Percentiles rank a stretch among this genome's conserved stretches.
These are phyloP conservation scores for Phytophthora litchii DNA, from an alignment of 352 stramenopile genomes.

Conservation along the genomic window DNA sequence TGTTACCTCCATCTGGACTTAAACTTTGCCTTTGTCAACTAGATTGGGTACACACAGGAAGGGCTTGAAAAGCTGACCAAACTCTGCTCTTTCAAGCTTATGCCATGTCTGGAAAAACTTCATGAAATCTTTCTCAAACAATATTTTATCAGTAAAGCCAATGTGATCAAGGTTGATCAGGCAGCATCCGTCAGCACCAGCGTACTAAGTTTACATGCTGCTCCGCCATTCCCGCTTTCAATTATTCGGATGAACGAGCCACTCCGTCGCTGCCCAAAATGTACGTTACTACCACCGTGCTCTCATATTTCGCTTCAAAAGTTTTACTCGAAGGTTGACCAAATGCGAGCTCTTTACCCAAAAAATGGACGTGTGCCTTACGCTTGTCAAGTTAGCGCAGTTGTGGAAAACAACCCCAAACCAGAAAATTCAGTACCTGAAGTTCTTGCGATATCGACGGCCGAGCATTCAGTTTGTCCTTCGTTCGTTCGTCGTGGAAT, in stretches of 20 bases:
- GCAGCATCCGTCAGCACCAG: not conserved
- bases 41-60: slow-evolving; percentile 71
- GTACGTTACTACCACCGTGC: slow-evolving; percentile 71
- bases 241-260: slow-evolving; percentile 65
- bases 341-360: slow-evolving; percentile 55
- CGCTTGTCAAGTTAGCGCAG: not conserved
- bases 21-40: not conserved
- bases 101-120: slow-evolving; percentile 47
- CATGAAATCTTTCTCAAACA: slow-evolving; percentile 54
- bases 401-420: not conserved
- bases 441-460: not conserved
- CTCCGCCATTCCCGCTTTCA: slow-evolving; percentile 55
- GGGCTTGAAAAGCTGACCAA: slow-evolving; percentile 57
- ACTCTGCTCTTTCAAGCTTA: slow-evolving; percentile 41
- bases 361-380: slow-evolving; percentile 15
- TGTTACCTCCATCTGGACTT: not conserved
- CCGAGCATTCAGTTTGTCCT: slow-evolving; percentile 38
- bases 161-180: slow-evolving; percentile 43
- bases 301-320: slow-evolving; percentile 54
- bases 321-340: slow-evolving; percentile 52
- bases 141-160: slow-evolving; percentile 63
- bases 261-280: slow-evolving; percentile 64
- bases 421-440: not conserved
- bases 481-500: slow-evolving; percentile 57
- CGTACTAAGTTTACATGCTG: not conserved